phyloP scores from a whole-genome alignment of 305 asterid genomes.

The Ilex paraguariensis region DNA sequence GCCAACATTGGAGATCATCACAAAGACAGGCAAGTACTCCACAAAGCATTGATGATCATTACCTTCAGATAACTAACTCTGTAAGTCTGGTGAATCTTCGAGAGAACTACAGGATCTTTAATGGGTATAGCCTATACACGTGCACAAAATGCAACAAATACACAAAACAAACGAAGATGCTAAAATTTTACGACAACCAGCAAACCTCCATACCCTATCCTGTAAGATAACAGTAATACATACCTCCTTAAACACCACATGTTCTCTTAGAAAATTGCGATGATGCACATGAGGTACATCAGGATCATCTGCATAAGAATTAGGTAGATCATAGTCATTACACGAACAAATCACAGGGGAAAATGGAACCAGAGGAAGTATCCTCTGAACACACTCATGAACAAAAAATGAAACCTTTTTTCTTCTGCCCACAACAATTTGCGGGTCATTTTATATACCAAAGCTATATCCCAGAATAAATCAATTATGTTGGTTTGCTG shows the following conservation, averaged over 20 bases:
- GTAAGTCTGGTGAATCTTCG: slow-evolving; percentile 96
- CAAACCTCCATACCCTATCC: not conserved
- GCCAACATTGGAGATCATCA: slow-evolving; percentile 19
- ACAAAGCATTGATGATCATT: slow-evolving; percentile 13
- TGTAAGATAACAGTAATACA: not conserved
- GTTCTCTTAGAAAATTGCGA: slow-evolving; percentile 84
- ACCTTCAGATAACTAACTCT: slow-evolving; percentile 94
- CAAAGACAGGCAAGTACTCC: slow-evolving; percentile 14
- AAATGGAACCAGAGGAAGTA: slow-evolving; percentile 6
- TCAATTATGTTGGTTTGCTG: too few relatives aligned
- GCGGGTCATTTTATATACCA: not conserved
- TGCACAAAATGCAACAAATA: slow-evolving; percentile 8
- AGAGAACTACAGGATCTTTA: slow-evolving; percentile 67
- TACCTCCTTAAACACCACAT: slow-evolving; percentile 95
- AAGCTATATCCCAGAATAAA: too few relatives aligned
- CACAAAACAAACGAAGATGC: not conserved
- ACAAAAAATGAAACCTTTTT: not conserved
- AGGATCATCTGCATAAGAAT: slow-evolving; percentile 74
- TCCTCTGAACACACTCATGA: not conserved
- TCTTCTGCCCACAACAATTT: not conserved
- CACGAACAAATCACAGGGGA: slow-evolving; percentile 12
- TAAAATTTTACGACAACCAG: not conserved
- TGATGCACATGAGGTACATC: slow-evolving; percentile 66
- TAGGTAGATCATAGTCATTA: slow-evolving; percentile 16
- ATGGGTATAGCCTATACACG: slow-evolving; percentile 78